A percentile compares a stretch with the other conserved stretches of the same genome.
phyloP scores from a whole-genome alignment of 306 rosid genomes.

The Ammopiptanthus mongolicus region DNA sequence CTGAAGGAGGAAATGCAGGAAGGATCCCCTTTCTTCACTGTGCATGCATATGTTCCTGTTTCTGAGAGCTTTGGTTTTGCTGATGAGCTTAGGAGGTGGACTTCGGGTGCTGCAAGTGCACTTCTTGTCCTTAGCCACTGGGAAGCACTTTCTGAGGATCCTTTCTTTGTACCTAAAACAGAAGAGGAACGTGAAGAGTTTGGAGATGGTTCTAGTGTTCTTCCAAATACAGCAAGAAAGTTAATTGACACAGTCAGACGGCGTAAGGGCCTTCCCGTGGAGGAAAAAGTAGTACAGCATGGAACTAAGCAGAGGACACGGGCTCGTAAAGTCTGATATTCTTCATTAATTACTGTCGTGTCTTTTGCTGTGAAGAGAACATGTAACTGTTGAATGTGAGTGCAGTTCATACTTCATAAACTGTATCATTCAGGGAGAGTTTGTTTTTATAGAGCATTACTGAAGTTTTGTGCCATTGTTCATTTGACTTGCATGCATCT shows the following conservation, averaged over 20 bases:
- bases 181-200: slow-evolving; percentile 92
- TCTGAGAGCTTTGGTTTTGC: slow-evolving; percentile 93
- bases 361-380: slow-evolving; percentile 15
- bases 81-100: slow-evolving; percentile 81
- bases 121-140: slow-evolving; percentile 91
- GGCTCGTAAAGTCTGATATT: slow-evolving; percentile 74
- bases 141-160: slow-evolving; percentile 85
- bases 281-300: slow-evolving; percentile 86
- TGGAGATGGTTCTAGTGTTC: slow-evolving; percentile 93
- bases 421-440: slow-evolving; percentile 17
- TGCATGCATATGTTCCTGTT: slow-evolving; percentile 84
- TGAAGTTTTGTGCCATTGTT: slow-evolving; percentile 15
- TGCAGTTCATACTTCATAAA: slow-evolving; percentile 10
- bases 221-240: slow-evolving; percentile 88
- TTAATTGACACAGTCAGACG: slow-evolving; percentile 67
- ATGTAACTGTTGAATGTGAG: slow-evolving; percentile 4
- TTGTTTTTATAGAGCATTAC: not conserved
- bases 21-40: slow-evolving; percentile 89
- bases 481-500: not conserved
- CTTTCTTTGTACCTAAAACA: slow-evolving; percentile 88
- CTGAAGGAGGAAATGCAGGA: slow-evolving; percentile 96
- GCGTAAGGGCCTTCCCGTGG: slow-evolving; percentile 84
- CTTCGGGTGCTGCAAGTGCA: slow-evolving; percentile 82
- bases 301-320: slow-evolving; percentile 91
- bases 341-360: not conserved